Conservation (phyloP, 2,329 filamentous ascomycete species). For the Pseudocercospora eumusae region DNA sequence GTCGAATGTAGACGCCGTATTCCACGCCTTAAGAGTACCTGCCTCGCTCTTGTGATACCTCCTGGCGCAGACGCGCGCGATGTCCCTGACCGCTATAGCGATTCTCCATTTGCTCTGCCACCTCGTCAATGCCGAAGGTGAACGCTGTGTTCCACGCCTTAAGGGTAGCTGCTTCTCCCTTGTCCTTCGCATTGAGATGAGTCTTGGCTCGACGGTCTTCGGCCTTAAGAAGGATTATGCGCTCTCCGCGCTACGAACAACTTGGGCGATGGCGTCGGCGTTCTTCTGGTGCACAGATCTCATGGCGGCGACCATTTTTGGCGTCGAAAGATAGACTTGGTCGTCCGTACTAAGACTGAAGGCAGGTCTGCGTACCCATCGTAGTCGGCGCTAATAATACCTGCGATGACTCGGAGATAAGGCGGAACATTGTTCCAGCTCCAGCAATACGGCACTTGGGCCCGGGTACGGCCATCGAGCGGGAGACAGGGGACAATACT, state of each 20-base stretch:
- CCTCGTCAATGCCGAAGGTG: conserved; percentile 18
- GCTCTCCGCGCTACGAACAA: not conserved
- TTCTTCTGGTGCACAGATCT: conserved; percentile 25
- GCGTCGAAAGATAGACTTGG: no score
- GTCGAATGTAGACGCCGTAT: conserved; percentile 17
- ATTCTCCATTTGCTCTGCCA: conserved; percentile 10
- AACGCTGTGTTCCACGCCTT: conserved; percentile 18
- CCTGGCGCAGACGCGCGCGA: conserved; percentile 16
- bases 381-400: no score
- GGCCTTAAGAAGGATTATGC: conserved; percentile 4
- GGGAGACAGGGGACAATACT: no score
- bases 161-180: not conserved
- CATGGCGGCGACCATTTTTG: conserved; percentile 24
- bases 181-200: not conserved
- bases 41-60: not conserved
- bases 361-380: no score
- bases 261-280: not conserved
- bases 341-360: no score
- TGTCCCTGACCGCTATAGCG: conserved; percentile 27
- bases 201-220: not conserved
- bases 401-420: no score
- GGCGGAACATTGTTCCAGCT: no score
- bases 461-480: no score
- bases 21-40: conserved; percentile 13
- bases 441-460: no score